Evolutionary conservation across 192 early-diverging fungal species (phyloP), one percentile per base, ranked within the genome.

Genomic region (Geranomyces variabilis): DNA sequence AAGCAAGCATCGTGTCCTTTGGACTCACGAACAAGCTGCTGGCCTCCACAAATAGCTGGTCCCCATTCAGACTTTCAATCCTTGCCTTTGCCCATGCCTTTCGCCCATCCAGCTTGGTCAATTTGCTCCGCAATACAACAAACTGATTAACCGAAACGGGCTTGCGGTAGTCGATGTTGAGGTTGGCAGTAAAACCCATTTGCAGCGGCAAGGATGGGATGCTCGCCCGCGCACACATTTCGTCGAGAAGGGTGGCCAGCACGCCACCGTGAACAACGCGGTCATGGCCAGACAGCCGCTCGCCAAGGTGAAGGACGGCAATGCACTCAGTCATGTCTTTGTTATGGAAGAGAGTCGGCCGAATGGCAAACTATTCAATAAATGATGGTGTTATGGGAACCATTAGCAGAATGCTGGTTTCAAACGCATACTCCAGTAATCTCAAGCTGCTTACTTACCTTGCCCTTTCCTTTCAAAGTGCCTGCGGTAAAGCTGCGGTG

Each of bases 181-280:
- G 61, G 70, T 72, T 72, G 14, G 62, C 70, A 19, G 70, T 72
- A 46, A 72, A 72, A 46, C 70, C 70, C 7, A 48, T 72, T 33
- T 55, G 36, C 22, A 64, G 15, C 15, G 70, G 70, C 14, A 72
- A 61, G 24, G 70, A 72, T 10, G 62, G 59, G 10, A 72, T 72
- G 31, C 24, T 72, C 33, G 86, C 79, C 47, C 79, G 84, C 2
- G 84, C 86, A 22, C 81, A 78, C 31, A 80, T 82, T 74, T 91
- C 90, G 80, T 93, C 91, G 63, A 91, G 78, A 44, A 92, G 58
- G 1, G 90, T 92, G 0, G 90, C 90, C 44, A 88, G 81, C 9
- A 92, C 79, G 34, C 89, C 92, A 34, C 93, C 93, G 68, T 95
- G 93, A 46, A 89, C 81, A 63, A 95, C 93, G 46, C 84, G 86